Conservation (phyloP, 2,329 filamentous ascomycete genomes). For the Epichloe aotearoae region DNA sequence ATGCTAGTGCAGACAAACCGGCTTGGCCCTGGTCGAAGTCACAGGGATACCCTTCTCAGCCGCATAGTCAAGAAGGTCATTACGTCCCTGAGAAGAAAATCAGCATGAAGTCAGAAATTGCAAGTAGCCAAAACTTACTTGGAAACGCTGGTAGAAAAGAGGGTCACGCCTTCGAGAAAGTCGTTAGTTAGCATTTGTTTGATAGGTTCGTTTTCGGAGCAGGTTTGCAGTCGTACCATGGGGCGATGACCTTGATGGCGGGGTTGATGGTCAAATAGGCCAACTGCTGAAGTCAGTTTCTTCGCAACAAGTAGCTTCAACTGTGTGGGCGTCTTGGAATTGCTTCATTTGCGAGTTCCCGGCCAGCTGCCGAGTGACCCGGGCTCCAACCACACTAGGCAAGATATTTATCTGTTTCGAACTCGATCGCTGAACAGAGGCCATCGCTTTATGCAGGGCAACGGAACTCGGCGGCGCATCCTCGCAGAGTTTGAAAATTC, state of each 20-base stretch:
- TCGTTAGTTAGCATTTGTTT: neutral
- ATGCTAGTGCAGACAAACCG: neutral
- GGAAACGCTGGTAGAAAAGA: slow-evolving; percentile 1
- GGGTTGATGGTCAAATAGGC: slow-evolving; percentile 1
- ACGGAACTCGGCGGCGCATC: neutral
- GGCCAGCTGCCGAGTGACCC: neutral
- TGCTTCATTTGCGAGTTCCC: too few relatives aligned
- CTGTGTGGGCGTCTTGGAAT: neutral
- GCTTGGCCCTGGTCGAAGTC: slow-evolving; percentile 2
- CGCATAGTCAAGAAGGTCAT: slow-evolving; percentile 2
- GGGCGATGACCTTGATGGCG: slow-evolving; percentile 1
- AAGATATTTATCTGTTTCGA: neutral
- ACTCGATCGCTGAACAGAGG: neutral
- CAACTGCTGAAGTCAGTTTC: neutral
- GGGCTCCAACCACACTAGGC: neutral
- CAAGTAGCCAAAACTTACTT: neutral
- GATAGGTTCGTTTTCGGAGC: neutral
- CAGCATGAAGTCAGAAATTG: neutral
- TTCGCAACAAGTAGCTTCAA: neutral
- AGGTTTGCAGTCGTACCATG: neutral
- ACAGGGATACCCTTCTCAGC: slow-evolving; percentile 2
- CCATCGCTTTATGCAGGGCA: neutral
- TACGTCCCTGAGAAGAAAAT: neutral
- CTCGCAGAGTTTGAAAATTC: neutral
- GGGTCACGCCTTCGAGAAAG: neutral